phyloP scores from a whole-genome alignment of 371 early-diverging fungal genomes.

The Actinomortierella wolfii region DNA sequence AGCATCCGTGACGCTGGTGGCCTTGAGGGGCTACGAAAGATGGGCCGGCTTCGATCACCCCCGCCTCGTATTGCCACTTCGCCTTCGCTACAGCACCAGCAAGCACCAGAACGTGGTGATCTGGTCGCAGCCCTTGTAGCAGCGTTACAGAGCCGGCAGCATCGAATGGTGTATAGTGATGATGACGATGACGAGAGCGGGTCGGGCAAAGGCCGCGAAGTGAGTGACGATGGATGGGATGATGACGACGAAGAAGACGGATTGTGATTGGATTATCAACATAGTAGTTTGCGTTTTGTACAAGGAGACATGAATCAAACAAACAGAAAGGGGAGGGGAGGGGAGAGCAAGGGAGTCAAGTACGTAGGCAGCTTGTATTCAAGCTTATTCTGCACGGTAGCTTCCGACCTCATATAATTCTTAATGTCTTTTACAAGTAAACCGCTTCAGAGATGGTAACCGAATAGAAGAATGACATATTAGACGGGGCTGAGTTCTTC shows the following conservation, averaged over 20 bases:
- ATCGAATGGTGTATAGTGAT: constrained; percentile 37
- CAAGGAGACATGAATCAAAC: background rate
- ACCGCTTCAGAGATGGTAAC: too few species aligned
- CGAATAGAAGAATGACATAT: too few species aligned
- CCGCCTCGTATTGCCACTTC: constrained; percentile 16
- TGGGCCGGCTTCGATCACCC: constrained; percentile 33
- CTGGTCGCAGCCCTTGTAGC: constrained; percentile 38
- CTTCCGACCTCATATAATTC: too few species aligned
- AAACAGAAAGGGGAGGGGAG: background rate
- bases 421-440: too few species aligned
- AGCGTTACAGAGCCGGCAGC: constrained; percentile 34
- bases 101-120: constrained; percentile 21
- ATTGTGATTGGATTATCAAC: background rate
- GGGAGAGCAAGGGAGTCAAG: background rate
- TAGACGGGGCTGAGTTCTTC: too few species aligned
- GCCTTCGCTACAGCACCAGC: constrained; percentile 3
- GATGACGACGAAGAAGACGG: constrained; percentile 10
- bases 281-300: background rate
- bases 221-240: constrained; percentile 39
- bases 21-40: constrained; percentile 39
- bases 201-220: background rate
- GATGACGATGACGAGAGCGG: constrained; percentile 19
- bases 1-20: constrained; percentile 44
- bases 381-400: too few species aligned
- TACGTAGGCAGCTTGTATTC: too few species aligned